Base-by-base conservation (phyloP, 148 eudicot species). In the Heliosperma pusillum region DNA sequence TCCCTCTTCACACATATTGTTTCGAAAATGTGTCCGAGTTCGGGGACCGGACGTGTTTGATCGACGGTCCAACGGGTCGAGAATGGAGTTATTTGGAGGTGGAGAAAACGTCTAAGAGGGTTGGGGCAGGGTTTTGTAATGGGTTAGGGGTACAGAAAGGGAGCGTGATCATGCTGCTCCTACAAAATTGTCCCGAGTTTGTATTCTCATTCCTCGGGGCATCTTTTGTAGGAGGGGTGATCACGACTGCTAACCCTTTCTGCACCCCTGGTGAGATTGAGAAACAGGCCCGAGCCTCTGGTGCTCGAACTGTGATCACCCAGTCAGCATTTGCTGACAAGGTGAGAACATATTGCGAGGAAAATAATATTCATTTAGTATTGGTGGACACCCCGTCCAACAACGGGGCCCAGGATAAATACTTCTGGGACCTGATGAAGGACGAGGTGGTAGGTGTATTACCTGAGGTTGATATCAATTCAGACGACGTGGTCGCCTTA, bases 401-500 rank as follows among this genome's bases (percentile, higher is more conserved):
- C 0, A 71, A 79, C 2, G 71, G 76, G 2, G 58, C 65, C 13
- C 75, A 79, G 15, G 80, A 80, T 0, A 80, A 83, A 17, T 78
- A 68, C 40, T 89, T 88, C 69, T 79, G 88, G 57, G 90, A 80
- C 47, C 56, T 91, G 42, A 10, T 27, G 5, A 74, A 69, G 12
- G 79, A 57, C 3, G 62, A 81, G 33, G 64, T 69, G 7, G 85
- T 62, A 0, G 73, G 80, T 30, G 82, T 78, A 15, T 36, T 81
- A 29, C 83, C 84, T 4, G 24, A 66, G 0, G 89, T 85, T 0
- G 66, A 80, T 0, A 85, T 89, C 33, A 33, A 75, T 44, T 85
- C 98, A 0, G 83, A 93, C 24, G 96, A 91, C 70, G 82, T 91
- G 12, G 98, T 93, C 0, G 98, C 93, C 7, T 81, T 93, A 22